phyloP scores from a whole-genome alignment of 768 basidiomycete species.

The Serendipita sp. region DNA sequence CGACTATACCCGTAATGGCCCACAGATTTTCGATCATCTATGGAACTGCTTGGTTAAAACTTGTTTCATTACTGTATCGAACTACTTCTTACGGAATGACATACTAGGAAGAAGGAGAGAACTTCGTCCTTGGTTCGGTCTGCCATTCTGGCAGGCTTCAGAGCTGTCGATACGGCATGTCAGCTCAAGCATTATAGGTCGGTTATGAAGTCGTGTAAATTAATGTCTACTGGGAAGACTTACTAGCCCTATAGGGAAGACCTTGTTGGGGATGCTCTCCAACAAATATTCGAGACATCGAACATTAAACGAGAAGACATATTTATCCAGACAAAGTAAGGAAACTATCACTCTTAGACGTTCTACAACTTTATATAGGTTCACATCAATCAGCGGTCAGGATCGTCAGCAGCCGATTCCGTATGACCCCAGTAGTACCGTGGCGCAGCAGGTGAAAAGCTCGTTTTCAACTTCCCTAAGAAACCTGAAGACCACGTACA shows the following conservation, averaged over 20 bases:
- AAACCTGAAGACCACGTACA: constrained; percentile 53
- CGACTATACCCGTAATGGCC: background rate
- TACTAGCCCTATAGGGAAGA: constrained; percentile 38
- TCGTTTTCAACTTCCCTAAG: constrained; percentile 49
- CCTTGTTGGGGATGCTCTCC: constrained; percentile 59
- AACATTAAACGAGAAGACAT: constrained; percentile 50
- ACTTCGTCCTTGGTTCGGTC: constrained; percentile 50
- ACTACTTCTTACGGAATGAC: background rate
- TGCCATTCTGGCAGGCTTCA: constrained; percentile 61
- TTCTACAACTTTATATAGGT: constrained; percentile 27
- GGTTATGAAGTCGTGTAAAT: constrained; percentile 8
- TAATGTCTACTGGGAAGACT: background rate
- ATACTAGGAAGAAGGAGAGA: constrained; percentile 53
- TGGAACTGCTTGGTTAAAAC: constrained; percentile 25
- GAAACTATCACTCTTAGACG: background rate
- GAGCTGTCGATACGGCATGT: constrained; percentile 64
- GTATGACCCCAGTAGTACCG: constrained; percentile 38
- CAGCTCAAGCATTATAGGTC: constrained; percentile 62
- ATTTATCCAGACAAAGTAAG: constrained; percentile 67
- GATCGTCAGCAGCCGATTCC: constrained; percentile 54
- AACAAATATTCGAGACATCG: constrained; percentile 36
- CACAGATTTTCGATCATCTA: constrained; percentile 20
- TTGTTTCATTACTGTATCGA: background rate
- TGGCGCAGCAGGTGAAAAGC: constrained; percentile 41
- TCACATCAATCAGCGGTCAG: constrained; percentile 58